Percentiles rank a stretch among this genome's conserved stretches.
phyloP scores from a whole-genome alignment of 2,329 filamentous ascomycete genomes.

The Pseudogymnoascus verrucosus region DNA sequence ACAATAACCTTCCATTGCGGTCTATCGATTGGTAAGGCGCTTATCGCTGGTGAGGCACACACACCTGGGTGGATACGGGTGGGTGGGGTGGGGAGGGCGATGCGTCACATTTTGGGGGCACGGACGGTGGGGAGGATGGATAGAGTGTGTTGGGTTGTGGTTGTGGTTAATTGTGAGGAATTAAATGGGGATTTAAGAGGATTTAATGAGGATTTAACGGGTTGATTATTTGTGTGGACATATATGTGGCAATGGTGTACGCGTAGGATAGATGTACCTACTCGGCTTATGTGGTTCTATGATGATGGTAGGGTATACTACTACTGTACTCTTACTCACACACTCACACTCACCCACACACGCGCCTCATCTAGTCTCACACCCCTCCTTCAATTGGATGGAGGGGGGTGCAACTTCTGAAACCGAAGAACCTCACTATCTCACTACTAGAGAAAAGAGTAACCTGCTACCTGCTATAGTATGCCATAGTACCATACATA shows the following conservation, averaged over 20 bases:
- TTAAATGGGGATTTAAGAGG: too few relatives aligned
- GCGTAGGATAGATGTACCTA: too few relatives aligned
- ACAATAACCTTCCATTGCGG: neutral
- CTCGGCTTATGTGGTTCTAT: neutral
- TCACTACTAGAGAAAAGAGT: neutral
- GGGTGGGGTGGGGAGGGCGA: neutral
- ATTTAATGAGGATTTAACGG: too few relatives aligned
- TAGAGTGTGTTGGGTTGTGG: neutral
- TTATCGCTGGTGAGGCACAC: neutral
- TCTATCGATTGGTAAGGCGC: neutral
- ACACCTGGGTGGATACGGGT: neutral
- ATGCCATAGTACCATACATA: neutral
- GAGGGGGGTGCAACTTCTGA: neutral
- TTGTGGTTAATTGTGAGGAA: too few relatives aligned
- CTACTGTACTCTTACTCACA: neutral
- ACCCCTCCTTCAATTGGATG: neutral
- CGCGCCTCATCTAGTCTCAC: neutral
- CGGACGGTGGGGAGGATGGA: neutral
- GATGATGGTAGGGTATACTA: neutral
- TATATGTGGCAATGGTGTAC: too few relatives aligned
- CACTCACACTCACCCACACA: neutral
- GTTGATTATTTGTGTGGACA: too few relatives aligned
- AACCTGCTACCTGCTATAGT: neutral
- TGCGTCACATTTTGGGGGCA: neutral
- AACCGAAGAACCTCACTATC: neutral